Base-by-base conservation (phyloP, 371 early-diverging fungal genomes). In the Smittium culicis region DNA sequence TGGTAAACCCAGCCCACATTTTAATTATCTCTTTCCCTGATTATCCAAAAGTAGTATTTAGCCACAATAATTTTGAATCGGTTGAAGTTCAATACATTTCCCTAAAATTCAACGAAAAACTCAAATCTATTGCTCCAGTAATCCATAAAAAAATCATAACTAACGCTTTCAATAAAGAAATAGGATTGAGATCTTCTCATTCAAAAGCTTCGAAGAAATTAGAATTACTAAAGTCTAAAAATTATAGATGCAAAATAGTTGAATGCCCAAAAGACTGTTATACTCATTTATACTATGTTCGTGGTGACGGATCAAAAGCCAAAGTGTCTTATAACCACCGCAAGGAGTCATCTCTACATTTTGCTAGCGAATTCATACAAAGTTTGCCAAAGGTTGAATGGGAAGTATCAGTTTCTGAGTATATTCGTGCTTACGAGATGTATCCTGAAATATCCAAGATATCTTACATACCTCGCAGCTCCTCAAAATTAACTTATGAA, bases 361-460 rank as follows among this genome's bases (percentile, higher is more conserved):
- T 27, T 57, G 57, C 57, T 11, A 57, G 27, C 3, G 5, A 27
- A 5, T 57, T 11, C 27, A 57, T 64, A 3, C 24, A 5, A 11
- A 35, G 20, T 34, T n/a, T 54, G 2, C 11, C 29, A 3, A 17
- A 11, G 30, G 16, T 31, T 16, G 65, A 64, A 28, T 66, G 67
- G 67, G 57, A 66, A 28, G 61, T 66, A 20, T 55, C 67, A 11
- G 67, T 55, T 14, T 57, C 34, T 20, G 62, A 66, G 61, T 66
- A 66, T 56, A 32, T 27, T 28, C 56, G 62, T 24, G 34, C 35
- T 14, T 27, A 16, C 34, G 34, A 66, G 8, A 1, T 29, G 28
- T 56, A 61, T 20, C 30, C 54, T 11, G 3, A 8, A 28, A 66
- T 66, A 2, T 34, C 35, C 1, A 3, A 64, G 45, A 64, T 64